Conservation (phyloP, 1,284 basidiomycete genomes). For the Cerioporus squamosus region DNA sequence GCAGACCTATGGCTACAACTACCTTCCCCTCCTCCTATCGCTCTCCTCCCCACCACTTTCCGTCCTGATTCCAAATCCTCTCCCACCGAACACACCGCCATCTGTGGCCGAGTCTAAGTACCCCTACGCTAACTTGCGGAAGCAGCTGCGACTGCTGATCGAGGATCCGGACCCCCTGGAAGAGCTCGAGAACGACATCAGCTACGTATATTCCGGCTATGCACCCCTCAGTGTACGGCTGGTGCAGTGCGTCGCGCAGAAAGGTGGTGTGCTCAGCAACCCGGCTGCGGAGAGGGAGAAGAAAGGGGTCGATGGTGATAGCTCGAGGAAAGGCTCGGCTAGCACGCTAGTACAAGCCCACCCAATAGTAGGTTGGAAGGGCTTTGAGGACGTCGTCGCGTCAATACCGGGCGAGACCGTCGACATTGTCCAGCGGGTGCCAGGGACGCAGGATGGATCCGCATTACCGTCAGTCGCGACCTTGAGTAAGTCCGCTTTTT, state of each 20-base stretch:
- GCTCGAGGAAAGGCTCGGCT: conserved; percentile 36
- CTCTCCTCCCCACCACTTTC: conserved; percentile 76
- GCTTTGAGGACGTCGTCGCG: conserved; percentile 89
- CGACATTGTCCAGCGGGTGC: conserved; percentile 71
- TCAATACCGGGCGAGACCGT: conserved; percentile 86
- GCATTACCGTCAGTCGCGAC: conserved; percentile 40
- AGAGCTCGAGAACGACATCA: conserved; percentile 90
- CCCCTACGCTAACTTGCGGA: conserved; percentile 76
- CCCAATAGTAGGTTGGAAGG: conserved; percentile 94
- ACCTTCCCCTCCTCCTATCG: conserved; percentile 84
- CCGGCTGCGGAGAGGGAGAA: conserved; percentile 62
- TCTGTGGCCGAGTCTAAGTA: conserved; percentile 55
- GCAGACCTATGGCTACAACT: conserved; percentile 91
- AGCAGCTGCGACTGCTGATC: conserved; percentile 88
- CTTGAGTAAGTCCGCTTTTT: conserved; percentile 44
- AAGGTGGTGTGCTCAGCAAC: conserved; percentile 84
- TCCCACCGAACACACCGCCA: conserved; percentile 53
- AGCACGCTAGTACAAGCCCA: conserved; percentile 73
- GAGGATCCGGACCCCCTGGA: conserved; percentile 83
- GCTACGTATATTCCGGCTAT: conserved; percentile 96
- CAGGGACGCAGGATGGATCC: conserved; percentile 34
- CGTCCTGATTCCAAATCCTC: conserved; percentile 65
- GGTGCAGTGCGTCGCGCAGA: conserved; percentile 91
- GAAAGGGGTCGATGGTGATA: conserved; percentile 41
- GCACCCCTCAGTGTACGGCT: conserved; percentile 92